A percentile compares a stretch with the other conserved stretches of the same genome.
phyloP scores from a whole-genome alignment of 768 basidiomycete genomes.

The Lyophyllum atratum region DNA sequence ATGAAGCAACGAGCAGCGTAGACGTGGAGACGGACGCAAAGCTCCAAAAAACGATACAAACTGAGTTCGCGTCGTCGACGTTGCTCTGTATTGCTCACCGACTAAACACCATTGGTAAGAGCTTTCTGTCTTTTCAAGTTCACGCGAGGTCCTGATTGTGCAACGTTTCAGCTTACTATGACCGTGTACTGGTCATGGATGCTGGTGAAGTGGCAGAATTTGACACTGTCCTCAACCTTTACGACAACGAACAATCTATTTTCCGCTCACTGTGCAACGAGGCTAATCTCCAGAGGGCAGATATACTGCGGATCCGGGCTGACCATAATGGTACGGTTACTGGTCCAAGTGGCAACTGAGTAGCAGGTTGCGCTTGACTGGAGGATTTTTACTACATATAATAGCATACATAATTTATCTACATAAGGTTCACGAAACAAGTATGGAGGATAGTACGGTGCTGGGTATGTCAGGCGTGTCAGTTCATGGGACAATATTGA shows the following conservation, averaged over 20 bases:
- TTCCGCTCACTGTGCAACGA: conserved; percentile 76
- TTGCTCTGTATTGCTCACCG: conserved; percentile 60
- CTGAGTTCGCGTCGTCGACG: conserved; percentile 56
- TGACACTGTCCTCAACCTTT: conserved; percentile 70
- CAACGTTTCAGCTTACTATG: conserved; percentile 54
- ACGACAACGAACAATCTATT: conserved; percentile 60
- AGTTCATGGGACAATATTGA: no score
- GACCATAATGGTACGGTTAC: conserved; percentile 32
- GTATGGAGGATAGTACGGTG: no score
- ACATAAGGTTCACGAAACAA: no score
- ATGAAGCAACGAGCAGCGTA: conserved; percentile 64
- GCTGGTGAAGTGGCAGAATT: conserved; percentile 69
- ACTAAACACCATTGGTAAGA: conserved; percentile 58
- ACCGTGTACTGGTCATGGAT: conserved; percentile 75
- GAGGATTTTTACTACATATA: no score
- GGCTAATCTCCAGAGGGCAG: conserved; percentile 53
- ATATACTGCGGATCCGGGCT: conserved; percentile 56
- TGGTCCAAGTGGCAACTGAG: no score
- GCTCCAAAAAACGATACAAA: conserved; percentile 65
- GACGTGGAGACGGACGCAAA: conserved; percentile 65
- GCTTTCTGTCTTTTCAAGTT: conserved; percentile 4
- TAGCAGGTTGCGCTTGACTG: no score
- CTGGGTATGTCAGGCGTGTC: no score
- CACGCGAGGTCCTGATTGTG: background rate
- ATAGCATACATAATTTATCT: no score